phyloP scores from a whole-genome alignment of 805 yeast species.

The Starmerella scarabaei region DNA sequence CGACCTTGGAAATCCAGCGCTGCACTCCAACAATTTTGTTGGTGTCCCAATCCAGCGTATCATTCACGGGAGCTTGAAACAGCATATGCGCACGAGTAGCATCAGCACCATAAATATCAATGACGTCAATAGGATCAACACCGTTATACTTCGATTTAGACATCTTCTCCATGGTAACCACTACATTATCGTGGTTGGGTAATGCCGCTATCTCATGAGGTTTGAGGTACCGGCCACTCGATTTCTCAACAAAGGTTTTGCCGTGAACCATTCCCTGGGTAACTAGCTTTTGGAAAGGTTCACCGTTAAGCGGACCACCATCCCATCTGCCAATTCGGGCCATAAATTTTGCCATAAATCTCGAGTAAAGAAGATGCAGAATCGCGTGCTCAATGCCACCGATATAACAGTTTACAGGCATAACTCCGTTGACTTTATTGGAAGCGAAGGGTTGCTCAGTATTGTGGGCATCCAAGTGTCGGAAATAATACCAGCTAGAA shows the following conservation, averaged over 20 bases:
- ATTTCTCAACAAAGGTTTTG: slow-evolving; percentile 61
- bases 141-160: slow-evolving; percentile 94
- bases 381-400: slow-evolving; percentile 98
- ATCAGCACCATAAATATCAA: slow-evolving; percentile 73
- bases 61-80: slow-evolving; percentile 81
- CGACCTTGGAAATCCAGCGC: slow-evolving; percentile 65
- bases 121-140: slow-evolving; percentile 73
- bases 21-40: slow-evolving; percentile 72
- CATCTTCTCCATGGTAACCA: slow-evolving; percentile 73
- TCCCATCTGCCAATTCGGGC: slow-evolving; percentile 56
- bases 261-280: slow-evolving; percentile 99
- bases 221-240: slow-evolving; percentile 57
- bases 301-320: slow-evolving; percentile 46
- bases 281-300: slow-evolving; percentile 67
- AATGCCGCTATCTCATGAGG: slow-evolving; percentile 53
- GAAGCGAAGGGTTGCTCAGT: slow-evolving; percentile 38
- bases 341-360: slow-evolving; percentile 75
- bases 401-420: slow-evolving; percentile 83
- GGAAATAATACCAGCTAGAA: slow-evolving; percentile 89
- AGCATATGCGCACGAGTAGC: slow-evolving; percentile 86
- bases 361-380: slow-evolving; percentile 70
- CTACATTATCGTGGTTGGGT: slow-evolving; percentile 30
- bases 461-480: slow-evolving; percentile 69
- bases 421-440: slow-evolving; percentile 35
- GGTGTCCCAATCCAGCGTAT: slow-evolving; percentile 82